Evolutionary conservation across 768 basidiomycete genomes (phyloP).

Genomic region (Calvatia gigantea): DNA sequence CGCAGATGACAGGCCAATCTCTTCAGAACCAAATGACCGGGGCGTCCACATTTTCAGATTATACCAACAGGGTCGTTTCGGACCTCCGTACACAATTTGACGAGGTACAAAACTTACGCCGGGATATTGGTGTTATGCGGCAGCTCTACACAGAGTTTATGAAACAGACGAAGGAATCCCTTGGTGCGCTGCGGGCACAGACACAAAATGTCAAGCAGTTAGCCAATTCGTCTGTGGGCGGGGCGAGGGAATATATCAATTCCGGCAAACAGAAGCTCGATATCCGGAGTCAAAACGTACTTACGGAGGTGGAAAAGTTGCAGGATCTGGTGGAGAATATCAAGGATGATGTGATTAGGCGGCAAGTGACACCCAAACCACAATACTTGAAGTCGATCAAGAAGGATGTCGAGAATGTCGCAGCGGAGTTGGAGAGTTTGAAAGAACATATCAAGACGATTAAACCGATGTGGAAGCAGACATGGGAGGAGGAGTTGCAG

Average conservation of each 20-base stretch:
- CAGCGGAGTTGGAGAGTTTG: slow-evolving; percentile 70
- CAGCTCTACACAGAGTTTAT: slow-evolving; percentile 95
- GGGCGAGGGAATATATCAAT: slow-evolving; percentile 84
- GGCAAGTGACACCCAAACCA: slow-evolving; percentile 81
- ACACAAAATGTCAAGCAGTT: slow-evolving; percentile 87
- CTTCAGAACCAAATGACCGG: slow-evolving; percentile 74
- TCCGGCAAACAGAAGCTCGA: slow-evolving; percentile 93
- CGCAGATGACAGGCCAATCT: slow-evolving; percentile 67
- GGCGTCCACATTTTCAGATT: slow-evolving; percentile 68
- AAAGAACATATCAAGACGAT: slow-evolving; percentile 84
- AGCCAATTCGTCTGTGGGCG: slow-evolving; percentile 77
- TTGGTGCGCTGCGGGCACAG: slow-evolving; percentile 74
- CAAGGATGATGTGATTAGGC: slow-evolving; percentile 88
- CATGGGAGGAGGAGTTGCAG: slow-evolving; percentile 95
- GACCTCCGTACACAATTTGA: slow-evolving; percentile 93
- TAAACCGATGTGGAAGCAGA: slow-evolving; percentile 98
- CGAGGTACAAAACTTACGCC: slow-evolving; percentile 89
- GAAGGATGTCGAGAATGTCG: slow-evolving; percentile 64
- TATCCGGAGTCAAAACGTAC: slow-evolving; percentile 77
- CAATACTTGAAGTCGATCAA: slow-evolving; percentile 66
- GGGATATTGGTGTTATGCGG: slow-evolving; percentile 90
- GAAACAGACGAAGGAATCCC: slow-evolving; percentile 84
- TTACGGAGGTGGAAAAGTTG: slow-evolving; percentile 91
- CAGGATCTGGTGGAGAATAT: slow-evolving; percentile 88
- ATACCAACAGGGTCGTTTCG: slow-evolving; percentile 66